These are phyloP conservation scores for Metrosideros polymorpha DNA, from an alignment of 441 rosid species.

Conservation along the genomic window DNA sequence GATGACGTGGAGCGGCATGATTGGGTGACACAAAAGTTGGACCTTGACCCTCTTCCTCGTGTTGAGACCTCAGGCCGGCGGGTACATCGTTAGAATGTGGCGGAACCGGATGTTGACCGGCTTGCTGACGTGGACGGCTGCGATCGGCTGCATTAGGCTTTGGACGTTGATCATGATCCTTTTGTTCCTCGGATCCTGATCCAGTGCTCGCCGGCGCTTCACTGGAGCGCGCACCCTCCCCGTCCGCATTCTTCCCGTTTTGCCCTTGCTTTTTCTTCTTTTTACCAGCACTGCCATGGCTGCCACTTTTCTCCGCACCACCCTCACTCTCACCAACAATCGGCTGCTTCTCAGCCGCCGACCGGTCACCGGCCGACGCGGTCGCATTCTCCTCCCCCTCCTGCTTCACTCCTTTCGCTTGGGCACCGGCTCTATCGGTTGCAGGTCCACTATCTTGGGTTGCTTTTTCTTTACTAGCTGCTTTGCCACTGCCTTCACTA, in stretches of 20 bases:
- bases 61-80: background rate
- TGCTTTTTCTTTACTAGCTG: background rate
- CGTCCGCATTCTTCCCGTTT: background rate
- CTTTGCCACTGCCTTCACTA: background rate
- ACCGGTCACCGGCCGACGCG: background rate
- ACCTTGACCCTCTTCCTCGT: background rate
- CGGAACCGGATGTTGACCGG: background rate
- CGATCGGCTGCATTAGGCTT: background rate
- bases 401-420: background rate
- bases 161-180: background rate
- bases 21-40: background rate
- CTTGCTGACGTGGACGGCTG: background rate
- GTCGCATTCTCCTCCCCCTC: background rate
- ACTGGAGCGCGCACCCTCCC: background rate
- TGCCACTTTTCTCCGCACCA: background rate
- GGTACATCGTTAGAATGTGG: background rate
- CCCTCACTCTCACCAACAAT: background rate
- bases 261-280: background rate
- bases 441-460: background rate
- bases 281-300: background rate
- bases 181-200: background rate
- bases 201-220: background rate
- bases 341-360: background rate
- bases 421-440: background rate
- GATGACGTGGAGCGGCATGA: background rate